Evolutionary conservation across 768 basidiomycete genomes (phyloP).

Genomic region (Tricholoma sp.): DNA sequence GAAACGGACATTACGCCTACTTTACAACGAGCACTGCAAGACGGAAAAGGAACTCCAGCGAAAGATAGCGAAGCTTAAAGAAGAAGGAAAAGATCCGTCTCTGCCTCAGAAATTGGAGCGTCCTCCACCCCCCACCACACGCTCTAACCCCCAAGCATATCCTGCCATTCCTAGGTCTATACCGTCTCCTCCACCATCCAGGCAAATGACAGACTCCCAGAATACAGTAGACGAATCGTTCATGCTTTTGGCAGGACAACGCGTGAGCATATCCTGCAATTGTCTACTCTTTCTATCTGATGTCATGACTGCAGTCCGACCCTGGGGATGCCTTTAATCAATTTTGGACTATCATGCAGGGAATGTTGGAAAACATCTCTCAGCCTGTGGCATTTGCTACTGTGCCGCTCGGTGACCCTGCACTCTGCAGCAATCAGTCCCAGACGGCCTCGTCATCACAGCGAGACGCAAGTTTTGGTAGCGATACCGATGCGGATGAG

Average conservation of each 20-base stretch:
- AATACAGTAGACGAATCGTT: slow-evolving; percentile 82
- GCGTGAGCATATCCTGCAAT: slow-evolving; percentile 39
- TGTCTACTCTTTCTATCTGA: slow-evolving; percentile 3
- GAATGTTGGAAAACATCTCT: slow-evolving; percentile 80
- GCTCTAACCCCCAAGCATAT: slow-evolving; percentile 22
- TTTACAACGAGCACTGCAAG: slow-evolving; percentile 71
- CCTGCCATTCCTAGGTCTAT: slow-evolving; percentile 32
- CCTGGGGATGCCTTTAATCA: slow-evolving; percentile 84
- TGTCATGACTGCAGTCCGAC: slow-evolving; percentile 48
- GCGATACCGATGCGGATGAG: slow-evolving; percentile 67
- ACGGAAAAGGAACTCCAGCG: slow-evolving; percentile 67
- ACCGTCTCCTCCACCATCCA: slow-evolving; percentile 43
- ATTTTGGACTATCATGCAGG: slow-evolving; percentile 87
- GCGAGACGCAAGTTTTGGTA: slow-evolving; percentile 51
- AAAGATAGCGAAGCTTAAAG: slow-evolving; percentile 62
- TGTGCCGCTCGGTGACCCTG: slow-evolving; percentile 56
- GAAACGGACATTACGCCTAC: slow-evolving; percentile 69
- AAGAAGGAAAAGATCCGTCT: slow-evolving; percentile 74
- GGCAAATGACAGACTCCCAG: slow-evolving; percentile 47
- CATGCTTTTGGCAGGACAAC: slow-evolving; percentile 76
- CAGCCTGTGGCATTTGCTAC: slow-evolving; percentile 83
- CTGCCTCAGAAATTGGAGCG: slow-evolving; percentile 57
- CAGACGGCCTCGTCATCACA: slow-evolving; percentile 25
- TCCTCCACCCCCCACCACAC: slow-evolving; percentile 20
- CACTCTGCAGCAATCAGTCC: slow-evolving; percentile 20